phyloP scores from a whole-genome alignment of 768 basidiomycete species.

The Gelatoporia subvermispora region DNA sequence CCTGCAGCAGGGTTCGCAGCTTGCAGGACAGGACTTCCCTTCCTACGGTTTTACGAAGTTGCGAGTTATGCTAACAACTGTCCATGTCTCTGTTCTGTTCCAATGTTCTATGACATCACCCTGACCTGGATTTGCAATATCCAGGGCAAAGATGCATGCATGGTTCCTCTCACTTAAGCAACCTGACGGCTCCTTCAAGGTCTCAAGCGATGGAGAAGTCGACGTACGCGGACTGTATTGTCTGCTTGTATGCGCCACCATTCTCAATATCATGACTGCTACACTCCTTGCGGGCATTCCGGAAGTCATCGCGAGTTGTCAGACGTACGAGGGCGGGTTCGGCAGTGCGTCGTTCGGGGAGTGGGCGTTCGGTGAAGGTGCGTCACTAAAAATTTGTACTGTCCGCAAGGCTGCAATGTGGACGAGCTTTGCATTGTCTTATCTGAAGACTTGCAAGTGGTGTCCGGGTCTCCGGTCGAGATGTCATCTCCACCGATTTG shows the following conservation, averaged over 20 bases:
- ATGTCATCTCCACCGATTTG: too few relatives aligned
- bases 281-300: constrained; percentile 75
- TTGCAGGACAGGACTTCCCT: background rate
- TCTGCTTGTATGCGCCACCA: constrained; percentile 73
- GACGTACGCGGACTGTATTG: constrained; percentile 98
- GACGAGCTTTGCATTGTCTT: too few relatives aligned
- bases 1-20: background rate
- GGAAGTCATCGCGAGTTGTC: constrained; percentile 81
- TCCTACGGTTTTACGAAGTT: too few relatives aligned
- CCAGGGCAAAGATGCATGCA: constrained; percentile 69
- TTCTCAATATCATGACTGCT: constrained; percentile 85
- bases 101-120: background rate
- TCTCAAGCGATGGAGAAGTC: constrained; percentile 83
- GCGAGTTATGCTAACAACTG: background rate
- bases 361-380: constrained; percentile 21
- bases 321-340: constrained; percentile 98
- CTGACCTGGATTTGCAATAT: background rate
- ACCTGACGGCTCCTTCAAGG: constrained; percentile 89
- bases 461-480: background rate
- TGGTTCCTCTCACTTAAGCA: constrained; percentile 94
- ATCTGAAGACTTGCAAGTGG: too few relatives aligned
- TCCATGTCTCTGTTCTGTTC: too few relatives aligned
- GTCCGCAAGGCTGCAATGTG: too few relatives aligned
- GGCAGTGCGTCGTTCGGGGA: constrained; percentile 24
- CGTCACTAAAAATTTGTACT: too few relatives aligned